Percentiles rank a stretch among this genome's conserved stretches.
Conservation (phyloP, 2,329 filamentous ascomycete genomes). For the Monosporascus sp. region DNA sequence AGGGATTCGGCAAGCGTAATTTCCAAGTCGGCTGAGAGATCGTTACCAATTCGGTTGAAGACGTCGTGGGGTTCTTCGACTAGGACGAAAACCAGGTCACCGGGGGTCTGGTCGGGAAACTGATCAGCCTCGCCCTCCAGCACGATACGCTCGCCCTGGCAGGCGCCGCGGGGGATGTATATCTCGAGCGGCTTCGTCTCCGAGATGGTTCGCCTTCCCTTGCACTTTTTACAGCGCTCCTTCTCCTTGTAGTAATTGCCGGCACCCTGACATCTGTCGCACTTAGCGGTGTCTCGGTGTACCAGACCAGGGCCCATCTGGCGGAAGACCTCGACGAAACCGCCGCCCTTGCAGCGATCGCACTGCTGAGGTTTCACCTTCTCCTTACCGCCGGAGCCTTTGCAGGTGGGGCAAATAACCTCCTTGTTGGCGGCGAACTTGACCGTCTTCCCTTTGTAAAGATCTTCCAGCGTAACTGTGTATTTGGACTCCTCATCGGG, state of each 20-base stretch:
- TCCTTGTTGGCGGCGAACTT: conserved; percentile 96
- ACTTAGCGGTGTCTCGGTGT: conserved; percentile 72
- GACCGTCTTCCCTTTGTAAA: conserved; percentile 98
- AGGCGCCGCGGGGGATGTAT: conserved; percentile 84
- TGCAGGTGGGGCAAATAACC: conserved; percentile 79
- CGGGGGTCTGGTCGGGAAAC: conserved; percentile 78
- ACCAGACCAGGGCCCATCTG: conserved; percentile 84
- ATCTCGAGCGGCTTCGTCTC: conserved; percentile 94
- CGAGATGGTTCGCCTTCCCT: conserved; percentile 79
- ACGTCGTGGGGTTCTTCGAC: conserved; percentile 74
- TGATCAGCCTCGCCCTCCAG: conserved; percentile 94
- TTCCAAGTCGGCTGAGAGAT: conserved; percentile 75
- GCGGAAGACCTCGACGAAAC: conserved; percentile 69
- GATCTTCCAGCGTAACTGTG: conserved; percentile 83
- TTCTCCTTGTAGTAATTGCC: conserved; percentile 90
- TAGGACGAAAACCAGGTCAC: conserved; percentile 87
- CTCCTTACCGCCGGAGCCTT: conserved; percentile 84
- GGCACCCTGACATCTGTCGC: conserved; percentile 77
- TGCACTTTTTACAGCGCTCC: conserved; percentile 98
- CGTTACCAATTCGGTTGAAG: conserved; percentile 78
- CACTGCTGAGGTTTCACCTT: conserved; percentile 82
- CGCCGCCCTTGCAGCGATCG: conserved; percentile 76
- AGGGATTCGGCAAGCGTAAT: conserved; percentile 80
- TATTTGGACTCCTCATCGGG: conserved; percentile 86
- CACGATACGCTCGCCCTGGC: conserved; percentile 83